Evolutionary conservation across 495 filamentous ascomycete genomes (phyloP).

Genomic region (Aspergillus affinis): DNA sequence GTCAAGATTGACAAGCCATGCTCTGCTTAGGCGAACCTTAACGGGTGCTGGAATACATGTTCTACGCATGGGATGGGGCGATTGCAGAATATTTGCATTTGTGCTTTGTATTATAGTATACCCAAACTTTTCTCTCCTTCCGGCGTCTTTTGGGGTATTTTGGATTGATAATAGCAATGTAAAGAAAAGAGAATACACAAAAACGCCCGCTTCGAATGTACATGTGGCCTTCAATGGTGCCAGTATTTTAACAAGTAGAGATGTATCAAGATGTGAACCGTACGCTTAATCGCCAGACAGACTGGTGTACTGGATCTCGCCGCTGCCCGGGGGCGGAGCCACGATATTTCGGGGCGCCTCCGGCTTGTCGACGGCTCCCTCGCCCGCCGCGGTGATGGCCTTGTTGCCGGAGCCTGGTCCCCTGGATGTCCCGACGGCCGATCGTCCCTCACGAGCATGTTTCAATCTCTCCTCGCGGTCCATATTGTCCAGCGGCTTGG

Average conservation of each 20-base stretch:
- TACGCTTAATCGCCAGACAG: slow-evolving; percentile 70
- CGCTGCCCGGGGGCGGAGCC: slow-evolving; percentile 80
- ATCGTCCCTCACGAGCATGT: slow-evolving; percentile 72
- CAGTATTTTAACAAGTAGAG: slow-evolving; percentile 9
- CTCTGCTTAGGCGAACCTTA: slow-evolving; percentile 30
- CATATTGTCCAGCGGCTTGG: slow-evolving; percentile 86
- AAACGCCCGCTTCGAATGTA: slow-evolving; percentile 45
- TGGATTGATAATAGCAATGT: slow-evolving; percentile 19
- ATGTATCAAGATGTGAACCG: slow-evolving; percentile 1
- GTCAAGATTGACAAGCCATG: slow-evolving; percentile 50
- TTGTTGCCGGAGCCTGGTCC: slow-evolving; percentile 30
- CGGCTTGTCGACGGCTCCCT: slow-evolving; percentile 30
- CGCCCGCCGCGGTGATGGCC: slow-evolving; percentile 35
- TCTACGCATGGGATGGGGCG: slow-evolving; percentile 2
- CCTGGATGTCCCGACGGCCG: slow-evolving; percentile 43
- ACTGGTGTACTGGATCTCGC: slow-evolving; percentile 80
- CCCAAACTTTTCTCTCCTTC: slow-evolving; percentile 38
- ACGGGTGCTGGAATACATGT: neutral
- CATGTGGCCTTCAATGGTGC: slow-evolving; percentile 24
- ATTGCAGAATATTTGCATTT: slow-evolving; percentile 12
- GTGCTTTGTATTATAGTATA: slow-evolving; percentile 48
- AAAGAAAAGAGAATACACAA: slow-evolving; percentile 39
- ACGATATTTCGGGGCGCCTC: slow-evolving; percentile 55
- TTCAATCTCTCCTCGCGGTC: slow-evolving; percentile 75
- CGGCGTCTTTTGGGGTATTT: slow-evolving; percentile 41